These are phyloP conservation scores for Hanseniaspora jakobsenii DNA, from an alignment of 805 yeast genomes.

Conservation along the genomic window DNA sequence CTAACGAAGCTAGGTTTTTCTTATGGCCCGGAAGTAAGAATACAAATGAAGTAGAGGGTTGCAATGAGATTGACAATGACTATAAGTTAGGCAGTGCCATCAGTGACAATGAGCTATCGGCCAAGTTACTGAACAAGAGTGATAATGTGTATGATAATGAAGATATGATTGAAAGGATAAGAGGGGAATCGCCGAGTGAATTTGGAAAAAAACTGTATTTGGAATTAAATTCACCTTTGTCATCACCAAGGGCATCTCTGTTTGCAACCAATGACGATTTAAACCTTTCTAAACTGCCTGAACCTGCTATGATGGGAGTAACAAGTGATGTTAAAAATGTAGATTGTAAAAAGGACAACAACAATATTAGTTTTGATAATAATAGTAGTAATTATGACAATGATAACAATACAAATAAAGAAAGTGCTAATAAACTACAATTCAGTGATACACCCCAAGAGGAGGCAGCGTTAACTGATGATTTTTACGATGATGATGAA, in stretches of 20 bases:
- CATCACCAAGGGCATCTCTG: conserved; percentile 24
- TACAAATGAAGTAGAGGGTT: not conserved
- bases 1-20: conserved; percentile 11
- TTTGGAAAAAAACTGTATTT: conserved; percentile 27
- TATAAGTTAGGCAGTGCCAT: not conserved
- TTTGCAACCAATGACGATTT: conserved; percentile 19
- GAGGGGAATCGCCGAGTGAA: conserved; percentile 6
- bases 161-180: conserved; percentile 7
- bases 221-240: conserved; percentile 28
- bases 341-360: not conserved
- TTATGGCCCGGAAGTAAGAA: conserved; percentile 2
- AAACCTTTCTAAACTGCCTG: not conserved
- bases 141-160: not conserved
- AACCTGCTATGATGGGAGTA: not conserved
- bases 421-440: not conserved
- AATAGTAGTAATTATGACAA: not conserved
- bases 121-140: conserved; percentile 10
- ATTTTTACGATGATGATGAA: conserved; percentile 25
- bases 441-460: too few relatives aligned
- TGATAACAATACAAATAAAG: not conserved
- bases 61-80: not conserved
- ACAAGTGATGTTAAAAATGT: not conserved
- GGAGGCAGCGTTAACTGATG: conserved; percentile 23
- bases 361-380: not conserved
- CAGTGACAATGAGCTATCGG: conserved; percentile 12